Evolutionary conservation across 2,329 filamentous ascomycete genomes (phyloP), one percentile per base, ranked within the genome.

Genomic region (Phialemoniopsis sp.): DNA sequence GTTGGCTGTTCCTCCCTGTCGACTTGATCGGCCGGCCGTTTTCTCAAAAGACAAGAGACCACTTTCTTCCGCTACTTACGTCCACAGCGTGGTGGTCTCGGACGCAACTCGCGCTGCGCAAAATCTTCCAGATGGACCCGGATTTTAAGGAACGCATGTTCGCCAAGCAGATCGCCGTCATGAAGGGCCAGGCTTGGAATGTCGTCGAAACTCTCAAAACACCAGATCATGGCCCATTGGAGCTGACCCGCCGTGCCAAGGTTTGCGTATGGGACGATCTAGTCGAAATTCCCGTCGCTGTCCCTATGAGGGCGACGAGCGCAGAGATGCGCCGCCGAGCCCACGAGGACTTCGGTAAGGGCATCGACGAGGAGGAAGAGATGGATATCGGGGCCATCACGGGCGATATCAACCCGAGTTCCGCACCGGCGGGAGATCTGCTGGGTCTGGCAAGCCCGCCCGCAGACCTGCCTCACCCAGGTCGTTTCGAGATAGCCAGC

Each of bases 111-210:
- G 87, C 89, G 16, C 70, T 98, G 30, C 87, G 93, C 39, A 78
- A 81, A 45, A 83, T 96, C 34, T 98, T 98, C 59, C 84, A 88
- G 49, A 80, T 94, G 57, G 93, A 98, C 60, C 82, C 85, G 3
- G 93, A 98, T 63, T 98, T 98, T 62, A 89, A 97, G 59, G 93
- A 98, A 66, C 85, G 88, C 63, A 98, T 98, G 93, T 98, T 95
- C 65, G 89, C 89, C n/a, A 82, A 88, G 49, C 93, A 98, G 57
- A 94, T 98, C 45, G 91, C 93, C 1, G 93, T 98, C 43, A 95
- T 98, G 89, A 98, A 98, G 64, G 93, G 93, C 10, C 93, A 98
- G 59, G 93, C 93, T 1, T 98, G 93, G 89, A 98, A 98, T 58
- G 93, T 98, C 0, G 93, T 98, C 5, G 93, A 98, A 67, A 96